phyloP scores from a whole-genome alignment of 1,139 yeast genomes.

The Suhomyces coccinellae region DNA sequence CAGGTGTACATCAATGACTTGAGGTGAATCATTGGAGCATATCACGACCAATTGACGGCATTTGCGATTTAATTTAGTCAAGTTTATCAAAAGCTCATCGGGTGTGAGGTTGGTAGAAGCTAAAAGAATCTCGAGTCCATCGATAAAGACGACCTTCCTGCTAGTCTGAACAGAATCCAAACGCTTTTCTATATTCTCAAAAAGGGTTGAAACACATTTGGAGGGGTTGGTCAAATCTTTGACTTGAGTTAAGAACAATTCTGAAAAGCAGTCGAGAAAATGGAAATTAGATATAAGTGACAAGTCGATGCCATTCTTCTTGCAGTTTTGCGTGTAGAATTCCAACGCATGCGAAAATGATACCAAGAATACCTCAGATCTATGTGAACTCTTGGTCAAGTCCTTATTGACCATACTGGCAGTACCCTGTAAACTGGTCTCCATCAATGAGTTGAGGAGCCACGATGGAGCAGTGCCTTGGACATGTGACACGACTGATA shows the following conservation, averaged over 20 bases:
- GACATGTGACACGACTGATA: constrained; percentile 53
- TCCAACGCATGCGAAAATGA: constrained; percentile 46
- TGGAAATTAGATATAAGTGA: constrained; percentile 29
- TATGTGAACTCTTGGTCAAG: constrained; percentile 20
- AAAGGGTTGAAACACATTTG: constrained; percentile 19
- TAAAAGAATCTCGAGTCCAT: constrained; percentile 52
- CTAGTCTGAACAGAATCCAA: constrained; percentile 1
- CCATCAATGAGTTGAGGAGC: constrained; percentile 54
- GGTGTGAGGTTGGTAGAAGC: constrained; percentile 39
- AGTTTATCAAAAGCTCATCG: constrained; percentile 33
- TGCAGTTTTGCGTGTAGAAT: constrained; percentile 39
- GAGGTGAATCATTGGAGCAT: constrained; percentile 39
- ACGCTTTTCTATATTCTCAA: constrained; percentile 20
- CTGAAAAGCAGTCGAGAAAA: constrained; percentile 47
- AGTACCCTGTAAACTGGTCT: constrained; percentile 44
- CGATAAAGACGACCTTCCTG: constrained; percentile 38
- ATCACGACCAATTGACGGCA: constrained; percentile 38
- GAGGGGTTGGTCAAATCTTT: constrained; percentile 24
- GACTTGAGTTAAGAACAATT: constrained; percentile 36
- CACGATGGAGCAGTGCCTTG: constrained; percentile 70
- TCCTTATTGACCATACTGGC: constrained; percentile 40
- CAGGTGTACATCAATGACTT: constrained; percentile 34
- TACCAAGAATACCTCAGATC: constrained; percentile 39
- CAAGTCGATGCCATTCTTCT: constrained; percentile 47
- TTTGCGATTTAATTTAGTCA: constrained; percentile 37